These are phyloP conservation scores for Xylaria acuta DNA, from an alignment of 495 filamentous ascomycete species.

Conservation along the genomic window DNA sequence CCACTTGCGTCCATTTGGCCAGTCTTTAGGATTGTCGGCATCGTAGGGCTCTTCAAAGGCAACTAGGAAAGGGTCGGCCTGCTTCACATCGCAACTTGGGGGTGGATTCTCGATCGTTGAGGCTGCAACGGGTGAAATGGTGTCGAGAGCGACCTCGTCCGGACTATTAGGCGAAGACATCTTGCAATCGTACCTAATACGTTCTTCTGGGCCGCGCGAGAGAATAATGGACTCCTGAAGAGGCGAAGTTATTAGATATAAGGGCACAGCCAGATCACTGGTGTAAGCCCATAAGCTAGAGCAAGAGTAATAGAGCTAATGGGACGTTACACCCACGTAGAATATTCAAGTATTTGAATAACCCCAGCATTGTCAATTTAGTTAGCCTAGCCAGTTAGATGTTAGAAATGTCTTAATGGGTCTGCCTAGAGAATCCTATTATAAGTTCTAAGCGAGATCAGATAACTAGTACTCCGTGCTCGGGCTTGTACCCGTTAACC, in stretches of 20 bases:
- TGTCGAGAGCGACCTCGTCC: slow-evolving; percentile 6
- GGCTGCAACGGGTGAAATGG: not conserved
- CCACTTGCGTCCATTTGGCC: slow-evolving; percentile 66
- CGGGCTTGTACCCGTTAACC: not conserved
- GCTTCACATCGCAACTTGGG: slow-evolving; percentile 3
- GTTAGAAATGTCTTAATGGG: not conserved
- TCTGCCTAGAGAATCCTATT: not conserved
- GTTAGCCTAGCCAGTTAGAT: not conserved
- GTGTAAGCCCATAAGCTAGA: not conserved
- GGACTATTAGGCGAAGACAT: slow-evolving; percentile 1
- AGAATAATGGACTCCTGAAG: not conserved
- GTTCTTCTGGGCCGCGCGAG: not conserved
- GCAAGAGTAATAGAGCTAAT: not conserved
- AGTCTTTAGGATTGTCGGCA: slow-evolving; percentile 66
- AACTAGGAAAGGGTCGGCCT: slow-evolving; percentile 15
- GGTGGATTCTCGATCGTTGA: not conserved
- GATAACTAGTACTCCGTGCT: not conserved
- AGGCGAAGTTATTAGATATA: not conserved
- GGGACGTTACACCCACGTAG: not conserved
- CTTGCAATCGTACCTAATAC: not conserved
- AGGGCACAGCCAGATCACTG: not conserved
- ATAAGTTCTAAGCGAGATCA: slow-evolving; percentile 3
- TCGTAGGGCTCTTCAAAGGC: slow-evolving; percentile 42
- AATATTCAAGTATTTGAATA: not conserved
- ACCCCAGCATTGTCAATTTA: not conserved